Base-by-base conservation (phyloP, 345 rosid genomes). In the Salix brachista region DNA sequence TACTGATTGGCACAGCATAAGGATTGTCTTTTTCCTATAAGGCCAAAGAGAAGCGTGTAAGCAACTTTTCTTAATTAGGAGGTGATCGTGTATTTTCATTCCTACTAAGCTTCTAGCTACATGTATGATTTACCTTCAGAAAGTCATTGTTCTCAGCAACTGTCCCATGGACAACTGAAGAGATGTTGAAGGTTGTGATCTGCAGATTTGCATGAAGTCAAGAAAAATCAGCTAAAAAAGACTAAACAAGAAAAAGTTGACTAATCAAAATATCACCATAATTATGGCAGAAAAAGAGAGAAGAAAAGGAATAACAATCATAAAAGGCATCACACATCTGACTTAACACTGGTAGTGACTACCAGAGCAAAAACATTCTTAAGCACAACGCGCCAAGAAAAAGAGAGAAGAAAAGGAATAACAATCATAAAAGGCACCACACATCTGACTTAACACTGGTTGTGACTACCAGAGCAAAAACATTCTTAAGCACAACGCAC, bases 141-240 rank as follows among this genome's bases (percentile, higher is more conserved):
- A 87, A 91, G 79, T 86, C 89, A 3, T 71, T 61, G 71, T 79
- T 87, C 83, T 90, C 96, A 34, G 96, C 88, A 19, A 87, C 80
- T 5, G 92, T 84, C 81, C 96, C 96, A 80, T 91, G 96, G 66
- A 88, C 93, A 70, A 89, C 93, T 75, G 80, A 76, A 52, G 90
- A 89, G 77, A 91, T 87, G 78, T 91, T 82, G 65, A 89, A 89
- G 65, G 96, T 91, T 26, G 87, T 90, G 65, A 91, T 81, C 94
- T 91, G 91, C 84, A 82, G 46, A 30, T 62, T 60, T 58, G 26
- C 9, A 56, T 13, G 3, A 25, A n/a, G 62, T 77, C 18, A 42
- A 42, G 61, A 2, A 7, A 72, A 36, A 14, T 30, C 42, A n/a
- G 50, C 9, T 28, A 6, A 48, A 28, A 39, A 37, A 26, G 26